Evolutionary conservation across 2,329 filamentous ascomycete genomes (phyloP), one percentile per base, ranked within the genome.

Genomic region (Neonectria faginata): DNA sequence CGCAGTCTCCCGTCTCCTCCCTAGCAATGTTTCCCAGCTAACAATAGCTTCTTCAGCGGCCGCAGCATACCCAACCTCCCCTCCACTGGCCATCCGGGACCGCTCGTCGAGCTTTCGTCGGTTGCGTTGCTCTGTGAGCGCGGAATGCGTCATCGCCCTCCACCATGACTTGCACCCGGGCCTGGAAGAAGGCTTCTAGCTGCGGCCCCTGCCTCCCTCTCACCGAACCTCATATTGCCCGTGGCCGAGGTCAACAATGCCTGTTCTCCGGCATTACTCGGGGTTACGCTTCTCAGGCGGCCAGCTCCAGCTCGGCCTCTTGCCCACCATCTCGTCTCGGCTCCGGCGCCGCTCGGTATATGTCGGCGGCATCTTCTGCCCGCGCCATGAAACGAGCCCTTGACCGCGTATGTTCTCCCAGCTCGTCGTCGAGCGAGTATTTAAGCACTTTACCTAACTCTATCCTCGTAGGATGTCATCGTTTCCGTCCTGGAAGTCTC

Each of bases 401-500:
- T 51, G 77, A 79, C 56, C 72, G 78, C 55, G 77, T 79, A 72
- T 57, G 67, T 61, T 16, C 39, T 20, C 16, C 22, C 18, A 22
- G 18, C 42, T 44, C 12, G 10, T 14, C n/a, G 11, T 3, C n/a
- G 25, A 42, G 41, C 12, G 16, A 11, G 3, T 36, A 29, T 7
- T 8, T 12, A 8, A 39, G 36, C 36, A 39, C 20, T 29, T 22
- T 45, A 39, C 62, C 68, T 70, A 52, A 73, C 60, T 42, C 50
- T 22, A 7, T 8, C 22, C 39, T 9, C 31, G 12, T 69, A 94
- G 91, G 93, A 97, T 75, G 91, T 97, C 73, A 90, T 97, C 72
- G 85, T 97, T 33, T 94, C 93, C 16, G 88, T 98, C 3, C 84
- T 99, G 33, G 93, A 92, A 74, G 93, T 94, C 18, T 93, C 94